Percentiles rank a stretch among this genome's conserved stretches.
These are phyloP conservation scores for Acacia melanoxylon DNA, from an alignment of 306 rosid species.

Conservation along the genomic window DNA sequence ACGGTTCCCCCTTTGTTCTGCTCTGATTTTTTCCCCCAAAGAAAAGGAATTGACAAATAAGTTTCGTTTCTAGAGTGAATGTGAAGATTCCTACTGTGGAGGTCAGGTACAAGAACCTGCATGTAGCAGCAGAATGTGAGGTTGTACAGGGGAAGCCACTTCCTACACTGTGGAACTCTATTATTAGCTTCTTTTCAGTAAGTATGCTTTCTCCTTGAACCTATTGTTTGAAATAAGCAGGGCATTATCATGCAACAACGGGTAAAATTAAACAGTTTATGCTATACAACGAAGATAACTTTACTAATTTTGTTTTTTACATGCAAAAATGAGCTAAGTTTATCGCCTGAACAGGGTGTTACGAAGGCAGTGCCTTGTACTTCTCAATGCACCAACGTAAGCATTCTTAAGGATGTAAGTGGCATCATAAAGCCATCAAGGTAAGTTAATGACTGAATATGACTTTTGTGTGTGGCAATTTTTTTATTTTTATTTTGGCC, in stretches of 20 bases:
- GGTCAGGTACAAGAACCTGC: constrained; percentile 51
- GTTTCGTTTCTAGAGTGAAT: constrained; percentile 46
- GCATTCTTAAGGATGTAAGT: constrained; percentile 58
- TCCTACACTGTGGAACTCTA: constrained; percentile 60
- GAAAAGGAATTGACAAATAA: constrained; percentile 31
- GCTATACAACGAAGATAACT: not conserved
- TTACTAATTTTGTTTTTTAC: not conserved
- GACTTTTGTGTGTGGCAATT: not conserved
- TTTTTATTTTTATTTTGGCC: too few species aligned
- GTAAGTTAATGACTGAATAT: constrained; percentile 40
- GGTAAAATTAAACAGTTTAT: constrained; percentile 19
- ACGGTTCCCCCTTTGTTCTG: constrained; percentile 6
- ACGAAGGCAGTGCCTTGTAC: constrained; percentile 43
- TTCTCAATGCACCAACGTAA: constrained; percentile 42
- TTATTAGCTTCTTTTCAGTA: constrained; percentile 46
- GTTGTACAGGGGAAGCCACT: constrained; percentile 66
- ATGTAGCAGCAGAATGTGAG: constrained; percentile 54
- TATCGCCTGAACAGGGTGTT: constrained; percentile 42
- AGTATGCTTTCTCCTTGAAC: constrained; percentile 35
- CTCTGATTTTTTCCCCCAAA: not conserved
- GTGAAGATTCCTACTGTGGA: constrained; percentile 56
- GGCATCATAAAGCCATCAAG: constrained; percentile 62
- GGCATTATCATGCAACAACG: not conserved
- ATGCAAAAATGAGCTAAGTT: constrained; percentile 28
- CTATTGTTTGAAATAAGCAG: constrained; percentile 13